phyloP scores from a whole-genome alignment of 805 yeast species.

The Candida oleophila region DNA sequence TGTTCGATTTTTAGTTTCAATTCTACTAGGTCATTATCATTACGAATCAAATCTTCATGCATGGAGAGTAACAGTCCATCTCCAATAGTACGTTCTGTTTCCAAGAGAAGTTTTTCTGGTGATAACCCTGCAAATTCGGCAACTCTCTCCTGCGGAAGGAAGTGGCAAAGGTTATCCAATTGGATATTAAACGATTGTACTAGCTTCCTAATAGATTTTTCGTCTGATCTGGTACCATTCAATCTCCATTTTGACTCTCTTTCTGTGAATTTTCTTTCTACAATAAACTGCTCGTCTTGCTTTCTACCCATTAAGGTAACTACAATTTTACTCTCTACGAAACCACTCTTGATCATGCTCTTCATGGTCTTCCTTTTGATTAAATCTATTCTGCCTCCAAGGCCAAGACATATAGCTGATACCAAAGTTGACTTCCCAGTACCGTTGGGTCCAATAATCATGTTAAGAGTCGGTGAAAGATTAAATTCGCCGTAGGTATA shows the following conservation, averaged over 20 bases:
- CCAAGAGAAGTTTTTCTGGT: conserved; percentile 69
- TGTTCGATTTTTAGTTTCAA: conserved; percentile 25
- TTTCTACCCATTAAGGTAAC: conserved; percentile 47
- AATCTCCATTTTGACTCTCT: conserved; percentile 54
- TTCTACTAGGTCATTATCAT: conserved; percentile 42
- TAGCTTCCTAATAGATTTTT: conserved; percentile 43
- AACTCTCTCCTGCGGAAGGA: conserved; percentile 92
- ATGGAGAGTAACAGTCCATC: conserved; percentile 52
- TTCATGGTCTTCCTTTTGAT: conserved; percentile 68
- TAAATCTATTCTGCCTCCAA: conserved; percentile 74
- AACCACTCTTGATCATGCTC: conserved; percentile 74
- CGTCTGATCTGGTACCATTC: conserved; percentile 41
- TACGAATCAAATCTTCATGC: conserved; percentile 55
- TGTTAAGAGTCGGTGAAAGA: conserved; percentile 79
- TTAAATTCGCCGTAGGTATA: conserved; percentile 67
- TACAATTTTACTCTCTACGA: conserved; percentile 44
- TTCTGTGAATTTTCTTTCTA: conserved; percentile 47
- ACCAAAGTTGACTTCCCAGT: conserved; percentile 92
- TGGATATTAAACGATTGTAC: conserved; percentile 67
- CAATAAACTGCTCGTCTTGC: conserved; percentile 29
- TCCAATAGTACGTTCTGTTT: conserved; percentile 80
- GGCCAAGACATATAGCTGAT: conserved; percentile 86
- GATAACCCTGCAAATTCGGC: conserved; percentile 84
- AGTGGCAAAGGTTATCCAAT: conserved; percentile 88
- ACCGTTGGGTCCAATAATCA: conserved; percentile 97